These are phyloP conservation scores for Entamoeba moshkovskii DNA, from an alignment of 208 protist species.

Conservation along the genomic window DNA sequence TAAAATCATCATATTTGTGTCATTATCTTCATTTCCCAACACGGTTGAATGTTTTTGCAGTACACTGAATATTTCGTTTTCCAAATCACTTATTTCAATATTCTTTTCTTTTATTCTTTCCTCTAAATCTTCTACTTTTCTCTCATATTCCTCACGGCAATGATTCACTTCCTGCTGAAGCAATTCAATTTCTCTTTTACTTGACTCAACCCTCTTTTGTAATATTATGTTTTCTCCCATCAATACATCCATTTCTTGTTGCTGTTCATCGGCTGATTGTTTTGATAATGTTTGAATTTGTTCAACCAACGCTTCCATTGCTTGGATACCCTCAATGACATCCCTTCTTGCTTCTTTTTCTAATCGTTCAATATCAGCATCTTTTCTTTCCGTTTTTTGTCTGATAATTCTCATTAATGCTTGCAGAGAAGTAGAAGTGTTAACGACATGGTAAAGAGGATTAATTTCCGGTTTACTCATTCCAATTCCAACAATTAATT, in stretches of 20 bases:
- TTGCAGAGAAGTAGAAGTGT: background rate
- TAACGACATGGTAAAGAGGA: background rate
- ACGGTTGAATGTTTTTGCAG: background rate
- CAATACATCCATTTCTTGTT: background rate
- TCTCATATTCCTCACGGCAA: background rate
- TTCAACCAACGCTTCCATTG: background rate
- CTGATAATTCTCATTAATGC: background rate
- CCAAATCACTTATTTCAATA: background rate
- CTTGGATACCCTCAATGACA: background rate
- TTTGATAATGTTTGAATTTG: background rate
- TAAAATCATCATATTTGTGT: background rate
- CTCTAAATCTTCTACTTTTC: background rate
- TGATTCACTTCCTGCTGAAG: background rate
- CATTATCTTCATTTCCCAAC: background rate
- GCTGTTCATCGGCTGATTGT: background rate
- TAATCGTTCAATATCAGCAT: background rate
- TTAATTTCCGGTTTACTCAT: background rate
- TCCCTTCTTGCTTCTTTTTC: background rate
- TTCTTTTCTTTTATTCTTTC: background rate
- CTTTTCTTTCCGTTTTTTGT: background rate
- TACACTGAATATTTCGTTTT: background rate
- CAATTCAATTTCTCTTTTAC: background rate
- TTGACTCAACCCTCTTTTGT: background rate
- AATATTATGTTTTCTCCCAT: background rate
- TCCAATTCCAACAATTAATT: background rate